phyloP scores from a whole-genome alignment of 139 green algal genomes.

The Micractinium sp. region DNA sequence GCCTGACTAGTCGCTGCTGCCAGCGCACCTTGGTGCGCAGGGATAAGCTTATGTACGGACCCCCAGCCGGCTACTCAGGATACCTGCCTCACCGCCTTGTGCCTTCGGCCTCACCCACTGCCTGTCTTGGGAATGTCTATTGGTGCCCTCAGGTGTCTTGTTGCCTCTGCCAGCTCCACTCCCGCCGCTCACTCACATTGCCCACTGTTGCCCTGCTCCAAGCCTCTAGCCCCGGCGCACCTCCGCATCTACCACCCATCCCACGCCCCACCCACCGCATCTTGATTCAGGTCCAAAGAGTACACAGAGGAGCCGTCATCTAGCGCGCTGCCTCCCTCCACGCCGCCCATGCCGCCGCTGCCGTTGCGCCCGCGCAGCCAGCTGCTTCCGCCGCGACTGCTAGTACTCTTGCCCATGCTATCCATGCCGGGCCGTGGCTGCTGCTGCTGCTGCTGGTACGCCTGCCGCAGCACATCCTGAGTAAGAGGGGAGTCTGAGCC shows the following conservation, averaged over 20 bases:
- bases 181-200: neutral
- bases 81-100: too few relatives aligned
- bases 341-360: neutral
- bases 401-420: neutral
- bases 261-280: neutral
- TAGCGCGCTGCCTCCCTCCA: neutral
- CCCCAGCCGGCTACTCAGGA: too few relatives aligned
- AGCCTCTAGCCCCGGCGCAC: too few relatives aligned
- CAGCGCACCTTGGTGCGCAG: neutral
- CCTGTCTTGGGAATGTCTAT: neutral
- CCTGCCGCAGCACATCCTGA: constrained; percentile 11
- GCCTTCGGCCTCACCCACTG: neutral
- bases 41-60: too few relatives aligned
- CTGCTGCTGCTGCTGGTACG: constrained; percentile 3
- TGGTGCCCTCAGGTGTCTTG: too few relatives aligned
- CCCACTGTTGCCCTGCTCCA: too few relatives aligned
- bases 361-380: constrained; percentile 12
- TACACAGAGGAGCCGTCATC: constrained; percentile 8
- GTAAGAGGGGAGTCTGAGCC: neutral
- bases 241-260: neutral
- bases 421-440: neutral
- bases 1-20: neutral
- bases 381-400: constrained; percentile 11
- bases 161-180: neutral
- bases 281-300: neutral